A percentile compares a stretch with the other conserved stretches of the same genome.
Conservation (phyloP, 768 basidiomycete species). For the Rubroboletus pulcherrimus region DNA sequence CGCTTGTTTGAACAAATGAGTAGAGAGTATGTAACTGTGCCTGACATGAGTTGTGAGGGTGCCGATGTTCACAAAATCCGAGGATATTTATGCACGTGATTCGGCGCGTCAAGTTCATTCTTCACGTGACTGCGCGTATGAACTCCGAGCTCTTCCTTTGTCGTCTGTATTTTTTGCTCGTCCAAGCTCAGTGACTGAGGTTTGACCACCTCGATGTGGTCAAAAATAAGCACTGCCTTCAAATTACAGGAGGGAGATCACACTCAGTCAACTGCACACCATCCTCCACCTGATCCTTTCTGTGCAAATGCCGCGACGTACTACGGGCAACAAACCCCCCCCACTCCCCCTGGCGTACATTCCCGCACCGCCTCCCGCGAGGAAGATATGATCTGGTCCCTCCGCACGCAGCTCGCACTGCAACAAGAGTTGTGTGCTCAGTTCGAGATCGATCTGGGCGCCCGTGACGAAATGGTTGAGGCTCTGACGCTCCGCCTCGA, state of each 20-base stretch:
- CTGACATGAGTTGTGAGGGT: not conserved
- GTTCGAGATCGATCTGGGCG: conserved; percentile 70
- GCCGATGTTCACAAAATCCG: not conserved
- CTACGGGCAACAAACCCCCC: conserved; percentile 70
- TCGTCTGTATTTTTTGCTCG: not conserved
- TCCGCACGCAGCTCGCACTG: conserved; percentile 73
- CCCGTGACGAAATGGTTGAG: conserved; percentile 69
- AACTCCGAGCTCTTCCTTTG: not conserved
- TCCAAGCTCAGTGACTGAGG: not conserved
- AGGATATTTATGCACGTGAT: conserved; percentile 20
- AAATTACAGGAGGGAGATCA: conserved; percentile 36
- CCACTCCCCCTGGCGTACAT: conserved; percentile 51
- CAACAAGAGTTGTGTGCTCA: conserved; percentile 73
- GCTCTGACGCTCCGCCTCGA: conserved; percentile 52
- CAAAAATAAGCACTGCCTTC: conserved; percentile 55
- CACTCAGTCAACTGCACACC: conserved; percentile 27
- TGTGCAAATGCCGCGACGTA: conserved; percentile 69
- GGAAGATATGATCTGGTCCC: conserved; percentile 64
- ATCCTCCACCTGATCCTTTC: conserved; percentile 67
- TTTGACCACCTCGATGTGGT: conserved; percentile 46
- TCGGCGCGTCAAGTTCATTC: conserved; percentile 26
- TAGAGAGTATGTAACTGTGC: not conserved
- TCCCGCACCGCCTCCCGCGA: conserved; percentile 64
- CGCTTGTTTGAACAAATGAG: not conserved
- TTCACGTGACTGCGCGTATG: conserved; percentile 23